Conservation (phyloP, 129 eudicot species). For the Lactuca sativa region DNA sequence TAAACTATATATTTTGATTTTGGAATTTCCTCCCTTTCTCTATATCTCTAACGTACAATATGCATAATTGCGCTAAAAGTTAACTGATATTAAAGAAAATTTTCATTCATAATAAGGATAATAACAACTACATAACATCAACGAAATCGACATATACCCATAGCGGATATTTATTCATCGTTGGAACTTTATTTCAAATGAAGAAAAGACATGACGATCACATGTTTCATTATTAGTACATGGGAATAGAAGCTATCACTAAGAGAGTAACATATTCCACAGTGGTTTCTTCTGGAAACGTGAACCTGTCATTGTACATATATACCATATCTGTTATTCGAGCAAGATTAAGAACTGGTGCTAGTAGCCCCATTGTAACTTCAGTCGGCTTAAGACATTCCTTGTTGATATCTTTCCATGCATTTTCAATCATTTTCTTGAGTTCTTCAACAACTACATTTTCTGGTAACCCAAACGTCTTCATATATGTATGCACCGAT, state of each 20-base stretch:
- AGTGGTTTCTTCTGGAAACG: background rate
- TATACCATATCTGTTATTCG: conserved; percentile 20
- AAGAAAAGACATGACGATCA: background rate
- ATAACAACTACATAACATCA: no score
- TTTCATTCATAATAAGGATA: background rate
- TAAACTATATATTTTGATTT: no score
- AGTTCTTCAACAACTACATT: conserved; percentile 5
- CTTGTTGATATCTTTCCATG: conserved; percentile 24
- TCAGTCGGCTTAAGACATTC: conserved; percentile 17
- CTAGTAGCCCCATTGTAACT: conserved; percentile 14
- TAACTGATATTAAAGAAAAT: background rate
- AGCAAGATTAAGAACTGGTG: conserved; percentile 17
- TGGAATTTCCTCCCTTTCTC: no score
- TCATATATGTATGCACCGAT: conserved; percentile 11
- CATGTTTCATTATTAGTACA: background rate
- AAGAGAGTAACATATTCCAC: conserved; percentile 13
- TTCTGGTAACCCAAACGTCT: conserved; percentile 10
- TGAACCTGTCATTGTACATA: conserved; percentile 3
- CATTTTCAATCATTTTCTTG: conserved; percentile 14
- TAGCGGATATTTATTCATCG: background rate
- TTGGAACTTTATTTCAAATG: background rate
- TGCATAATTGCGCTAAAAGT: no score
- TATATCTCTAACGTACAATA: no score
- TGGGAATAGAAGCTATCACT: background rate
- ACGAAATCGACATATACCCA: background rate